These are phyloP conservation scores for Basidiobolus meristosporus DNA, from an alignment of 371 early-diverging fungal species.

Conservation along the genomic window DNA sequence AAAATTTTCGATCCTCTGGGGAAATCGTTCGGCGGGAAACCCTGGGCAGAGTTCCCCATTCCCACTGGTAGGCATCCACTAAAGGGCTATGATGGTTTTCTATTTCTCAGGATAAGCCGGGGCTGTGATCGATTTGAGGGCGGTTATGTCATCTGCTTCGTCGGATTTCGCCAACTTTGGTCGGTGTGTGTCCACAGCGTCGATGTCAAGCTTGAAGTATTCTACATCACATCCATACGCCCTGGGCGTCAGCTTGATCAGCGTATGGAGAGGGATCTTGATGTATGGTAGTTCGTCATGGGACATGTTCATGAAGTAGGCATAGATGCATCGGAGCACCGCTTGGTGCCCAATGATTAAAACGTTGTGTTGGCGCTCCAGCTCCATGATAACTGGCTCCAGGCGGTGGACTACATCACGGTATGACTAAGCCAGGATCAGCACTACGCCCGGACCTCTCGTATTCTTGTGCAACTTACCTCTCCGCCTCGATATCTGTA, in stretches of 20 bases:
- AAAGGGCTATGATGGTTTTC: no score
- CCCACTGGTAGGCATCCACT: no score
- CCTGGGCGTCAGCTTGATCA: conserved; percentile 83
- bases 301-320: conserved; percentile 76
- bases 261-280: conserved; percentile 90
- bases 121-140: no score
- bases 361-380: conserved; percentile 89
- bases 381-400: conserved; percentile 93
- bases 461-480: conserved; percentile 8
- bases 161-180: no score
- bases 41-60: no score
- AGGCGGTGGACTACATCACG: conserved; percentile 68
- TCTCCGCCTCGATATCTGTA: conserved; percentile 92
- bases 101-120: no score
- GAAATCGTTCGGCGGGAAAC: no score
- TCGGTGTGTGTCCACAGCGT: conserved; percentile 73
- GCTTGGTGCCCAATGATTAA: conserved; percentile 91
- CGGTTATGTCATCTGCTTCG: no score
- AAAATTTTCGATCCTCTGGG: no score
- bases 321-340: conserved; percentile 81
- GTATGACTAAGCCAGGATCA: conserved; percentile 30
- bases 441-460: not conserved
- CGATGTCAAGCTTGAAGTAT: conserved; percentile 63
- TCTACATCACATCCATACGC: conserved; percentile 90
- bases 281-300: conserved; percentile 90